Evolutionary conservation across 768 basidiomycete species (phyloP), one percentile per base, ranked within the genome.

Genomic region (Kockovaella imperatae): DNA sequence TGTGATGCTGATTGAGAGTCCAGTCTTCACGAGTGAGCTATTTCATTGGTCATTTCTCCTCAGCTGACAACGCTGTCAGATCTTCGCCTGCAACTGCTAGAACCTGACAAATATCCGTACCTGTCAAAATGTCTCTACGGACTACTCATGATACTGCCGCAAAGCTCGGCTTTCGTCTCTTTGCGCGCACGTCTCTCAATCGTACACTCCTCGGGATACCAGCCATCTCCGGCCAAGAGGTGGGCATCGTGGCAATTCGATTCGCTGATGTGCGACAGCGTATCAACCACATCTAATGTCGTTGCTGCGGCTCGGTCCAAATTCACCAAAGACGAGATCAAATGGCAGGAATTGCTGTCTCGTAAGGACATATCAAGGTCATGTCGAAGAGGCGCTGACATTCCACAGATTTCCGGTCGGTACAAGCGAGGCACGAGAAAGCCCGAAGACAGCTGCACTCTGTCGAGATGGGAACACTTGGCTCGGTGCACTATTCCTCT

Each of bases 121-220:
- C 77, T 99, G 23, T 93, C 90, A 79, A 99, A 99, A 67, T 96
- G 91, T 62, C 77, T 99, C 3, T 99, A 99, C 66, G 95, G 95
- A 2, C 76, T 99, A 6, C 75, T 99, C 50, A 99, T 99, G 95
- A 75, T 97, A 45, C 74, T 99, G 7, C 95, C 95, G 0, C 95
- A 99, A 74, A 95, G 90, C 65, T 84, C 85, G 20, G 95, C 95
- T 2, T 99, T 99, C 61, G 81, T 89, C 7, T 93, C 93, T 0
- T 77, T 99, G 20, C 79, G 91, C 31, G 96, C 95, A 72, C 82
- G 95, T 20, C 75, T 99, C 35, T 91, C 86, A 56, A 89, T 91
- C 1, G 90, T 97, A 40, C 91, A 90, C 71, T 87, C 93, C 3
- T 82, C 90, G 6, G 93, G 93, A 5, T 96, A 89, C 73, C 72